phyloP scores from a whole-genome alignment of 805 yeast species.

The Candida sphagnicola region DNA sequence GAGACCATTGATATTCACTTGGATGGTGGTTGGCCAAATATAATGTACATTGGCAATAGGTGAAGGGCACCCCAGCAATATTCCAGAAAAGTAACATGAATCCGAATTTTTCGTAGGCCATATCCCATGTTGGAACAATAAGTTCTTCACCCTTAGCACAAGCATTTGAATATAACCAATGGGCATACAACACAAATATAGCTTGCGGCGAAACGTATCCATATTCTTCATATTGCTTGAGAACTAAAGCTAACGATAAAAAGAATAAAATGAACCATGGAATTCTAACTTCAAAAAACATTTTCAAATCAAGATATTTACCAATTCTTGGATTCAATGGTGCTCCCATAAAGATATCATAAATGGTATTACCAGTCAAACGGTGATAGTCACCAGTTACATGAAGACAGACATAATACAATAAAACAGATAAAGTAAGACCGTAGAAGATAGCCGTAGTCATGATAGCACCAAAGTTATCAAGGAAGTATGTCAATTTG shows the following conservation, averaged over 20 bases:
- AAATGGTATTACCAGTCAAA: slow-evolving; percentile 86
- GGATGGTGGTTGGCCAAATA: slow-evolving; percentile 83
- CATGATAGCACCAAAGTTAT: slow-evolving; percentile 88
- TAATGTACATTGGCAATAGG: slow-evolving; percentile 91
- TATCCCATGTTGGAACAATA: slow-evolving; percentile 98
- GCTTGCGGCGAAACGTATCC: slow-evolving; percentile 81
- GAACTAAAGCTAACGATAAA: slow-evolving; percentile 66
- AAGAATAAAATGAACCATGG: slow-evolving; percentile 94
- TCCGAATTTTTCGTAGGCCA: slow-evolving; percentile 99
- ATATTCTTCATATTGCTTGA: slow-evolving; percentile 76
- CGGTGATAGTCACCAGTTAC: slow-evolving; percentile 77
- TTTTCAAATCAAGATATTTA: slow-evolving; percentile 78
- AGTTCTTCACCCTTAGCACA: slow-evolving; percentile 97
- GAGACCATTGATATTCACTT: slow-evolving; percentile 71
- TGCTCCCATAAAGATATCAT: slow-evolving; percentile 96
- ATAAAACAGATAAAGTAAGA: slow-evolving; percentile 56
- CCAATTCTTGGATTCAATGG: slow-evolving; percentile 96
- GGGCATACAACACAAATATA: slow-evolving; percentile 69
- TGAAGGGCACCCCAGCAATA: slow-evolving; percentile 98
- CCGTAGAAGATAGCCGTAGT: slow-evolving; percentile 85
- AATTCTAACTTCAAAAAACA: slow-evolving; percentile 95
- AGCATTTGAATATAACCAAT: slow-evolving; percentile 94
- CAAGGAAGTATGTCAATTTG: slow-evolving; percentile 70
- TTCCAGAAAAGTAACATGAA: slow-evolving; percentile 99
- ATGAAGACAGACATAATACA: slow-evolving; percentile 65